A percentile compares a stretch with the other conserved stretches of the same genome.
phyloP scores from a whole-genome alignment of 2,329 filamentous ascomycete species.

The Parascedosporium putredinis region DNA sequence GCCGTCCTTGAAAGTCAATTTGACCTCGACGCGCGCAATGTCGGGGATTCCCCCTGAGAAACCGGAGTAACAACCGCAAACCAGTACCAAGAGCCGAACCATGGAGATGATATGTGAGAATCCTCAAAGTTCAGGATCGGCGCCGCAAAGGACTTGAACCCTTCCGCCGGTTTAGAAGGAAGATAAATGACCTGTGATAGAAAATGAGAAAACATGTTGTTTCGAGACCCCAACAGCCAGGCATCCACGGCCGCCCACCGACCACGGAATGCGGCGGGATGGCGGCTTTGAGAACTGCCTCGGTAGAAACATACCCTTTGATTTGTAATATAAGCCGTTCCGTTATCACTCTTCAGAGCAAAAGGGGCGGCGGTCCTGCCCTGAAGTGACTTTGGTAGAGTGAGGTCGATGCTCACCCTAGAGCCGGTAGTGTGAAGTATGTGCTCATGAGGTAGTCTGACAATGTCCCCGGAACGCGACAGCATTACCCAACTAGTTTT shows the following conservation, averaged over 20 bases:
- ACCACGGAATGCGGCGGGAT: no score
- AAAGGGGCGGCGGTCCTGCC: slow-evolving; percentile 29
- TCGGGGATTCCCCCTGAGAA: slow-evolving; percentile 69
- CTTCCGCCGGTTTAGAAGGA: slow-evolving; percentile 55
- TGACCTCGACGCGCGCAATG: slow-evolving; percentile 65
- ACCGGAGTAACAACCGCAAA: slow-evolving; percentile 70
- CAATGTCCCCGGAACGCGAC: slow-evolving; percentile 60
- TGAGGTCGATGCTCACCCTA: slow-evolving; percentile 66
- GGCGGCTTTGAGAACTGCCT: no score
- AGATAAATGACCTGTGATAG: slow-evolving; percentile 69
- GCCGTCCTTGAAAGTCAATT: slow-evolving; percentile 85
- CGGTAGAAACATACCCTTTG: slow-evolving; percentile 58
- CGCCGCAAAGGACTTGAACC: slow-evolving; percentile 78
- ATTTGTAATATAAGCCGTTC: slow-evolving; percentile 73
- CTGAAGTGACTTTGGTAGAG: slow-evolving; percentile 56
- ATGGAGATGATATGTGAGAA: slow-evolving; percentile 75
- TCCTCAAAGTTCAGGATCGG: slow-evolving; percentile 83
- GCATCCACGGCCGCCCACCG: no score
- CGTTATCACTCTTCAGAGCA: slow-evolving; percentile 54
- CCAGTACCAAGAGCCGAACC: slow-evolving; percentile 91
- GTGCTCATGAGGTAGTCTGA: slow-evolving; percentile 75
- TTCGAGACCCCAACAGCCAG: no score
- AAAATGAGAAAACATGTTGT: background rate
- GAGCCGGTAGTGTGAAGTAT: slow-evolving; percentile 71
- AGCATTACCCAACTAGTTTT: slow-evolving; percentile 81